Evolutionary conservation across 2,329 filamentous ascomycete genomes (phyloP).

Genomic region (Colletotrichum sp.): DNA sequence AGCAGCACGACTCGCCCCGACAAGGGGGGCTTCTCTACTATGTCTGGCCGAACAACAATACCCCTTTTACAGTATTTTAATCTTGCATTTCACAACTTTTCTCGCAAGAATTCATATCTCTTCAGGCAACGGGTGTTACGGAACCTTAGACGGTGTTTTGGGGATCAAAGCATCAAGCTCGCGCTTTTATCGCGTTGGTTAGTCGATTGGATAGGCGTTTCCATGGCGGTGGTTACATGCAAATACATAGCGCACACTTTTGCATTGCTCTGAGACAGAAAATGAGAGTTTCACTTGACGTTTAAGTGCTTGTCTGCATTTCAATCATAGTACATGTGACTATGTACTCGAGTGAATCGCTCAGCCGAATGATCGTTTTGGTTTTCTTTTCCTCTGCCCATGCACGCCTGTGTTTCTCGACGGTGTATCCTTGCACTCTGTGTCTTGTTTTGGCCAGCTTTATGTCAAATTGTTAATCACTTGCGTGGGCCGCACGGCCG

Average conservation of each 20-base stretch:
- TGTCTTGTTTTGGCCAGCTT: background rate
- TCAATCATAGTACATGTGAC: background rate
- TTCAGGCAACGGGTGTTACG: slow-evolving; percentile 3
- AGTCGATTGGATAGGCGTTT: slow-evolving; percentile 15
- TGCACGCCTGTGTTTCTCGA: background rate
- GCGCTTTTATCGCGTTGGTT: slow-evolving; percentile 1
- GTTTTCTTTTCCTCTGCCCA: background rate
- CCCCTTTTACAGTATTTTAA: slow-evolving; percentile 23
- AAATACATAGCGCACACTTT: slow-evolving; percentile 17
- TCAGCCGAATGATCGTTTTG: background rate
- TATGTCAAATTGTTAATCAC: background rate
- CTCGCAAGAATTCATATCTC: background rate
- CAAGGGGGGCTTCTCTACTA: slow-evolving; percentile 12
- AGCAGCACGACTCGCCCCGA: background rate
- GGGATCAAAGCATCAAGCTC: slow-evolving; percentile 12
- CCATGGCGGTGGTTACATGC: slow-evolving; percentile 9
- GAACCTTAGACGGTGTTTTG: slow-evolving; percentile 18
- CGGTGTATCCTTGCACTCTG: background rate
- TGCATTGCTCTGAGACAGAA: slow-evolving; percentile 17
- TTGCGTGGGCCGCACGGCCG: background rate
- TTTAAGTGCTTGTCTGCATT: background rate
- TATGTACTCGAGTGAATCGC: background rate
- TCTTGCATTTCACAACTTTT: slow-evolving; percentile 15
- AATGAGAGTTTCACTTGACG: slow-evolving; percentile 5
- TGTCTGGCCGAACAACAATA: slow-evolving; percentile 21